Conservation (phyloP, 352 stramenopile species). For the Phytophthora fragariaefolia region DNA sequence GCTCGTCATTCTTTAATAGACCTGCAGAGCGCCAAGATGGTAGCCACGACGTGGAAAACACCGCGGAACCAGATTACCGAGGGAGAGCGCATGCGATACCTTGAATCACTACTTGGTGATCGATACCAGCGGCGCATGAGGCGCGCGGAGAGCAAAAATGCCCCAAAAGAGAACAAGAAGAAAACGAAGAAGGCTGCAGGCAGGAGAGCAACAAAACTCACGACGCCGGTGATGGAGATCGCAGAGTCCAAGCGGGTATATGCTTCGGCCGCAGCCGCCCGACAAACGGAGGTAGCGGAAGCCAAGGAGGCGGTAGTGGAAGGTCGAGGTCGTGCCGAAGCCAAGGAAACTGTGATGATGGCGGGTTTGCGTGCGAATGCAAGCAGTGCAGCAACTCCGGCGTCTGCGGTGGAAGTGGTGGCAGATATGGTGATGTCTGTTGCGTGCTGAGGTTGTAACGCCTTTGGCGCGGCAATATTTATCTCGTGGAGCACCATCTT, state of each 20-base stretch:
- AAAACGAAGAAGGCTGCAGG: not conserved
- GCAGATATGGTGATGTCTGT: too few relatives aligned
- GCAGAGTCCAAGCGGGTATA: not conserved
- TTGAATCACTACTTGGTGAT: conserved; percentile 1
- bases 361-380: too few relatives aligned
- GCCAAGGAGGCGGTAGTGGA: too few relatives aligned
- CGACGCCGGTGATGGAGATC: conserved; percentile 1
- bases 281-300: too few relatives aligned
- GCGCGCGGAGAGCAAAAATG: not conserved
- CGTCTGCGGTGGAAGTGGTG: too few relatives aligned
- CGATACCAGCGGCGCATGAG: not conserved
- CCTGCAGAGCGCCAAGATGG: not conserved
- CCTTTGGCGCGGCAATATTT: too few relatives aligned
- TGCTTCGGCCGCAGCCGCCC: too few relatives aligned
- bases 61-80: not conserved
- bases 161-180: not conserved
- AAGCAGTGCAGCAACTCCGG: too few relatives aligned
- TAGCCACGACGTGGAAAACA: not conserved
- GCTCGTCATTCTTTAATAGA: conserved; percentile 12
- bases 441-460: too few relatives aligned
- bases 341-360: too few relatives aligned
- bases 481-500: not conserved
- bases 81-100: not conserved
- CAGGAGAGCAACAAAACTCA: too few relatives aligned
- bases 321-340: too few relatives aligned